These are phyloP conservation scores for Naganishia kalamii DNA, from an alignment of 768 basidiomycete species.

Conservation along the genomic window DNA sequence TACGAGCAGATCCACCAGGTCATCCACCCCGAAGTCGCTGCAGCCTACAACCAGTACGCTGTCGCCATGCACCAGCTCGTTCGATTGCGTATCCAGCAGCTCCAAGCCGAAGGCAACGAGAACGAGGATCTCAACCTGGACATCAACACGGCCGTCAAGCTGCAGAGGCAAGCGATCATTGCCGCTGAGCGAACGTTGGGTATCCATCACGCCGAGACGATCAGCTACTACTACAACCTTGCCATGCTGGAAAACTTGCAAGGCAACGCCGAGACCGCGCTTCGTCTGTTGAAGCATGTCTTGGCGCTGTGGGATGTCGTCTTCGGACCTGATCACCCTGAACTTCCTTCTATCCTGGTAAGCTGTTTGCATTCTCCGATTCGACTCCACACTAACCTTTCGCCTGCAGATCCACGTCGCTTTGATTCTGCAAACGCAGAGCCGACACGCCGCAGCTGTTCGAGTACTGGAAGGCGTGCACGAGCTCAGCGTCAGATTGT, in stretches of 20 bases:
- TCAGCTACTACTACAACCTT: slow-evolving; percentile 49
- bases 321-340: slow-evolving; percentile 48
- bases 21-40: slow-evolving; percentile 49
- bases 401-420: slow-evolving; percentile 42
- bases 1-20: slow-evolving; percentile 50
- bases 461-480: slow-evolving; percentile 40
- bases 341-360: slow-evolving; percentile 46
- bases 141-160: slow-evolving; percentile 44
- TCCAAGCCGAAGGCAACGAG: slow-evolving; percentile 37
- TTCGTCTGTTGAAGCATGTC: slow-evolving; percentile 47
- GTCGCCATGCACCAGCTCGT: slow-evolving; percentile 47
- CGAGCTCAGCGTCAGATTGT: slow-evolving; percentile 34
- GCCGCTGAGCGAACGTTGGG: slow-evolving; percentile 49
- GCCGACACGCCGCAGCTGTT: slow-evolving; percentile 40
- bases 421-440: slow-evolving; percentile 41
- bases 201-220: slow-evolving; percentile 46
- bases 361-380: slow-evolving; percentile 18
- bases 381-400: not conserved
- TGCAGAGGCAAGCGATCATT: slow-evolving; percentile 49
- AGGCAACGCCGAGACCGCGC: slow-evolving; percentile 43
- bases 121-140: slow-evolving; percentile 43
- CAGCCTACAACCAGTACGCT: slow-evolving; percentile 48
- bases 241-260: slow-evolving; percentile 49
- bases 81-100: slow-evolving; percentile 42
- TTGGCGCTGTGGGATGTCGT: slow-evolving; percentile 46